Evolutionary conservation across 2,329 filamentous ascomycete genomes (phyloP), one percentile per base, ranked within the genome.

Genomic region (Colletotrichum musicola): DNA sequence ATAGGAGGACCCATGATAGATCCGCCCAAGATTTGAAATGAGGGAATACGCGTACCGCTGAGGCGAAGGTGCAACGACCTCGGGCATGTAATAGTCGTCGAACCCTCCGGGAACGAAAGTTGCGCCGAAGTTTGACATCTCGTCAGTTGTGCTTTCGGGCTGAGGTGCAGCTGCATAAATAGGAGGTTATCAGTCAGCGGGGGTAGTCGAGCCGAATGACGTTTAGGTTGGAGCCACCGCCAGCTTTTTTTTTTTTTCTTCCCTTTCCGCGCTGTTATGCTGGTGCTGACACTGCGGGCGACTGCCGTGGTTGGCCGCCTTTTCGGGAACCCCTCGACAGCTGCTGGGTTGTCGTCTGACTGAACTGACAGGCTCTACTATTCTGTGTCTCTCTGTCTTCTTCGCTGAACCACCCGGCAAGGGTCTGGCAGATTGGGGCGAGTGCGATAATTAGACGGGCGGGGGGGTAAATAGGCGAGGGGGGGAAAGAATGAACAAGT

Each of bases 11-110:
- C 66, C 66, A 69, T 69, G 62, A 40, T 35, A 42, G 62, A 61
- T 66, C 62, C 54, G 66, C 62, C n/a, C n/a, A 13, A 51, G 44
- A 58, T 60, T 64, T 68, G 55, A 69, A 69, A 69, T 64, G 68
- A 66, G 50, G 54, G 16, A 47, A 53, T 64, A 71, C 55, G 80
- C 85, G 75, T 76, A 89, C 87, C 87, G 83, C 79, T 89, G 87
- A 72, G 87, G 87, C 56, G 84, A 78, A 68, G 87, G 87, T 66
- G 87, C 86, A 71, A 88, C 78, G 71, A 89, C 86, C 75, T 89
- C 86, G 69, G 87, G 87, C 85, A 89, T 86, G 75, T 86, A 88
- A 75, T 86, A 89, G 77, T 89, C 87, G 76, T 89, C 87, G 64
- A 83, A 81, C 62, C 85, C 86, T 69, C 86, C 85, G 40, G 87